Conservation (phyloP, 2,329 filamentous ascomycete species). For the Claviceps arundinis region DNA sequence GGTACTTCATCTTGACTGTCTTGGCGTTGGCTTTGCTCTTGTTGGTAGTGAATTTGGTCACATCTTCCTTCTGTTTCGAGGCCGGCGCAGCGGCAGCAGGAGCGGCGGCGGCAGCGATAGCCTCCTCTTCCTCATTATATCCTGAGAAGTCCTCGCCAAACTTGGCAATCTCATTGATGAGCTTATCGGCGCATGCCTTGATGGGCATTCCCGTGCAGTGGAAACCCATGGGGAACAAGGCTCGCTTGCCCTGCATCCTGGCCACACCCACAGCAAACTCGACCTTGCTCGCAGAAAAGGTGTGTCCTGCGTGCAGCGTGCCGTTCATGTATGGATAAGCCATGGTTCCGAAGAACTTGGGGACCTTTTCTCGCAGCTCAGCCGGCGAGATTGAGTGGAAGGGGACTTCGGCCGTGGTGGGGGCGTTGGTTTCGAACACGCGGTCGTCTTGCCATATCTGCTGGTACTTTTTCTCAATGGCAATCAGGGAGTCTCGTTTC, state of each 20-base stretch:
- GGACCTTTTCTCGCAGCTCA: conserved; percentile 65
- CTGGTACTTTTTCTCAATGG: conserved; percentile 86
- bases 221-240: conserved; percentile 84
- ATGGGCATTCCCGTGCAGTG: conserved; percentile 94
- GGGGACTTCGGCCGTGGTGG: conserved; percentile 63
- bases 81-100: conserved; percentile 29
- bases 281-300: conserved; percentile 82
- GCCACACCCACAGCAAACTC: conserved; percentile 83
- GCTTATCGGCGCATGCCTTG: conserved; percentile 93
- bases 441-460: conserved; percentile 37
- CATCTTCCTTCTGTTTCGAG: conserved; percentile 62
- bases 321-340: conserved; percentile 65
- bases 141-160: conserved; percentile 79
- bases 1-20: conserved; percentile 86
- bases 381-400: conserved; percentile 58
- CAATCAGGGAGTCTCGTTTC: conserved; percentile 71
- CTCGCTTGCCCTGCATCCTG: conserved; percentile 78
- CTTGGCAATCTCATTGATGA: conserved; percentile 74
- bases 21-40: conserved; percentile 89
- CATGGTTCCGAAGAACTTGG: conserved; percentile 72
- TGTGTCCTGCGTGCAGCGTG: conserved; percentile 79
- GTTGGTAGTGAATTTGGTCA: conserved; percentile 83
- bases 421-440: conserved; percentile 79
- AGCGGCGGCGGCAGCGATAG: conserved; percentile 32
- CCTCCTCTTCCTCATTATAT: conserved; percentile 49